Percentiles rank a stretch among this genome's conserved stretches.
Evolutionary conservation across 2,329 filamentous ascomycete genomes (phyloP).

Genomic region (Hypoxylon sp.): DNA sequence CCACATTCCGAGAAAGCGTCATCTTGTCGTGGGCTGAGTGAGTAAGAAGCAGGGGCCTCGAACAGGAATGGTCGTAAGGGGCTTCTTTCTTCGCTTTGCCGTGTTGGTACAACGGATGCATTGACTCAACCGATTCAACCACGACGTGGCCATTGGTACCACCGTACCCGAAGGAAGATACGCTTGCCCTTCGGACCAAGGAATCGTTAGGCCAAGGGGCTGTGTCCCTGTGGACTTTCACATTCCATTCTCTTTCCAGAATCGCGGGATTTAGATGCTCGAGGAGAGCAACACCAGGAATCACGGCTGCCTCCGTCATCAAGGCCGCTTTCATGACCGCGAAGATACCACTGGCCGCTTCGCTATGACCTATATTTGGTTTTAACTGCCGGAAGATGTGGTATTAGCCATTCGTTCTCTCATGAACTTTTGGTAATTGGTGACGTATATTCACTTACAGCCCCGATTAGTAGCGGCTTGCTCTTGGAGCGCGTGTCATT

Average conservation of each 20-base stretch:
- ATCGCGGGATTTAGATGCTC: slow-evolving; percentile 7
- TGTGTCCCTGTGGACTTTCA: not conserved
- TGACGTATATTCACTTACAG: not conserved
- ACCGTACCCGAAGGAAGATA: not conserved
- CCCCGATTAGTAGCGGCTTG: not conserved
- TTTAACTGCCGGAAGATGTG: not conserved
- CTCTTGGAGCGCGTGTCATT: not conserved
- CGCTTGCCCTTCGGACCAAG: not conserved
- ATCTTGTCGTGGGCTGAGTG: slow-evolving; percentile 14
- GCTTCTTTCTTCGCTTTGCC: not conserved
- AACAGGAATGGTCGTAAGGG: slow-evolving; percentile 1
- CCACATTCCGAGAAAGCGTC: slow-evolving; percentile 39
- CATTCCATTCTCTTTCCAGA: not conserved
- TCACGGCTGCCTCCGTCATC: slow-evolving; percentile 36
- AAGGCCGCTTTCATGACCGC: slow-evolving; percentile 43
- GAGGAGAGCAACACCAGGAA: slow-evolving; percentile 39
- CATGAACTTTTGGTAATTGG: not conserved
- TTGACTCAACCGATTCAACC: not conserved
- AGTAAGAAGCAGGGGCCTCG: not conserved
- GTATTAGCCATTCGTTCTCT: not conserved
- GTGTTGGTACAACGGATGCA: not conserved
- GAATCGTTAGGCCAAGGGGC: not conserved
- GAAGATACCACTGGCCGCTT: slow-evolving; percentile 41
- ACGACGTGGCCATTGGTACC: not conserved
- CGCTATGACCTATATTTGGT: not conserved